phyloP scores from a whole-genome alignment of 306 rosid genomes.

The Vigna mungo region DNA sequence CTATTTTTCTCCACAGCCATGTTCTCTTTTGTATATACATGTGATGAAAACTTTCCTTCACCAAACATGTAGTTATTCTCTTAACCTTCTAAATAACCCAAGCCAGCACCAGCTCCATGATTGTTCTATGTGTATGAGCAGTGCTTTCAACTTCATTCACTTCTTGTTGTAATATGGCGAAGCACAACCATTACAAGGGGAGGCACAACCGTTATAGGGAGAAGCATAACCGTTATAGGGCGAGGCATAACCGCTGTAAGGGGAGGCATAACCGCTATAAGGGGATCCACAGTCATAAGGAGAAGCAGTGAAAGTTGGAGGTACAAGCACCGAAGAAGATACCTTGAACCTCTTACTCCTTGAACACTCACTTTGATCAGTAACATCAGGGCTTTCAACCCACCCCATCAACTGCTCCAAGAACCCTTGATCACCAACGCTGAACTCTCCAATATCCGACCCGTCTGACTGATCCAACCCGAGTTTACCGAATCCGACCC shows the following conservation, averaged over 20 bases:
- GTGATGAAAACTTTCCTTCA: constrained; percentile 30
- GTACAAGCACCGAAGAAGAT: constrained; percentile 90
- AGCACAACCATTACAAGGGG: constrained; percentile 45
- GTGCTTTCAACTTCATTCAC: constrained; percentile 8
- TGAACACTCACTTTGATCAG: constrained; percentile 47
- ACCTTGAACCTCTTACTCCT: constrained; percentile 90
- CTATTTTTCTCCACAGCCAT: not conserved
- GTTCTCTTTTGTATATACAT: constrained; percentile 30
- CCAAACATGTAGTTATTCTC: constrained; percentile 35
- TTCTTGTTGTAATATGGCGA: constrained; percentile 48
- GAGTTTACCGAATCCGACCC: constrained; percentile 56
- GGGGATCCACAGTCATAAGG: constrained; percentile 49
- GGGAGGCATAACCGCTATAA: constrained; percentile 50
- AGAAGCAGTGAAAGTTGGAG: constrained; percentile 68
- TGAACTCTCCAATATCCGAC: constrained; percentile 56
- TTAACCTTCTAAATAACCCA: not conserved
- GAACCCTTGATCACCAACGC: constrained; percentile 60
- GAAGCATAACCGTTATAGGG: constrained; percentile 27
- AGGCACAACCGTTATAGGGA: not conserved
- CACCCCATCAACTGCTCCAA: constrained; percentile 71
- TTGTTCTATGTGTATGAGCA: not conserved
- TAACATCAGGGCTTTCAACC: constrained; percentile 55
- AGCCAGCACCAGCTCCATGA: not conserved
- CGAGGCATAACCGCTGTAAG: constrained; percentile 47
- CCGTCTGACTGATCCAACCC: constrained; percentile 62